Evolutionary conservation across 2,329 filamentous ascomycete species (phyloP).

Genomic region (Davidsoniella australis): DNA sequence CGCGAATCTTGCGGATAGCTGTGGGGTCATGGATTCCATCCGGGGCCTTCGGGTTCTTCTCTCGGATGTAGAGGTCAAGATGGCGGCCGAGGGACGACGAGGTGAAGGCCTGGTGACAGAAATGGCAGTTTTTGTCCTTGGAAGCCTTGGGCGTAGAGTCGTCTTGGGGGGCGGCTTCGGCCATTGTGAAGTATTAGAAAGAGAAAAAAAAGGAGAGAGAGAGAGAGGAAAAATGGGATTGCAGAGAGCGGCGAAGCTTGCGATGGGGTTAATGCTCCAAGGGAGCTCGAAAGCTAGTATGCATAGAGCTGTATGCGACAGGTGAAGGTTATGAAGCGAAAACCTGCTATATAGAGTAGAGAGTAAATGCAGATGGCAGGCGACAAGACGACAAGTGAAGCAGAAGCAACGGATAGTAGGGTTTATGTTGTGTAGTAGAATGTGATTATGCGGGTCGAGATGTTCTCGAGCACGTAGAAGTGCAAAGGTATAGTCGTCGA

Average conservation of each 20-base stretch:
- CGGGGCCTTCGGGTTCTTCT: slow-evolving; percentile 73
- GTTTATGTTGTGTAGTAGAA: background rate
- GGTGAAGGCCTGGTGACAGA: slow-evolving; percentile 78
- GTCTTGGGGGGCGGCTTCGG: slow-evolving; percentile 19
- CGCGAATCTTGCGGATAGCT: slow-evolving; percentile 68
- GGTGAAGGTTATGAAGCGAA: background rate
- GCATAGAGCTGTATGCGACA: slow-evolving; percentile 8
- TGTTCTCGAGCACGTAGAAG: background rate
- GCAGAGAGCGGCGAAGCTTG: background rate
- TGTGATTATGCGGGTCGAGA: no score
- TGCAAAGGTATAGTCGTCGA: background rate
- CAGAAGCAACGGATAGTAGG: no score
- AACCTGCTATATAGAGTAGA: slow-evolving; percentile 12
- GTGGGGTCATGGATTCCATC: slow-evolving; percentile 86
- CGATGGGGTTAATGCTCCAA: slow-evolving; percentile 4
- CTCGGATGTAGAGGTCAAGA: slow-evolving; percentile 83
- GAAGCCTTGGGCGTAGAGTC: slow-evolving; percentile 23
- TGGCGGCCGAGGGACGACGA: slow-evolving; percentile 87
- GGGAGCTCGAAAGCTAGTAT: slow-evolving; percentile 10
- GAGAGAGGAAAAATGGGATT: background rate
- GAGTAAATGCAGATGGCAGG: background rate
- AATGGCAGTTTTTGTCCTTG: slow-evolving; percentile 81
- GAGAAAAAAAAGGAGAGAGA: background rate
- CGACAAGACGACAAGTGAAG: no score
- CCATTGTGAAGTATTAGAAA: slow-evolving; percentile 17